A percentile compares a stretch with the other conserved stretches of the same genome.
Conservation (phyloP, 805 yeast species). For the Ogataea degrootiae region DNA sequence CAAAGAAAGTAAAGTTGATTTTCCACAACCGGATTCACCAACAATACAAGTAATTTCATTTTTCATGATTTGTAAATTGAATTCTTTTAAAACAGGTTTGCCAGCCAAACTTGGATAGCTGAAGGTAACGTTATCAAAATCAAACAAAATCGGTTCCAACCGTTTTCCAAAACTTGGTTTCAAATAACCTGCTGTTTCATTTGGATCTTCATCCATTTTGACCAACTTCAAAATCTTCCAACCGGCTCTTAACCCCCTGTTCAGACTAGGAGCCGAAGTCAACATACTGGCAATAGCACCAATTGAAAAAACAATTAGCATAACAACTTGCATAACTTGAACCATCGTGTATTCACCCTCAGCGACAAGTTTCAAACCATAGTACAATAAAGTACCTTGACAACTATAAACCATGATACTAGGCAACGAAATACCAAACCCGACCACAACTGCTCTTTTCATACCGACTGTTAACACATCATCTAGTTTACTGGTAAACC, state of each 20-base stretch:
- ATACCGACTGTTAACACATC: slow-evolving; percentile 37
- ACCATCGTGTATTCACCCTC: slow-evolving; percentile 46
- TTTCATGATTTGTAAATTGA: slow-evolving; percentile 38
- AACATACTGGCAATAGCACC: slow-evolving; percentile 57
- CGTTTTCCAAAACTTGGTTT: slow-evolving; percentile 21
- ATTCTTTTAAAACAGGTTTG: slow-evolving; percentile 32
- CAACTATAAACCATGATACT: slow-evolving; percentile 52
- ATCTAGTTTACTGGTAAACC: slow-evolving; percentile 30
- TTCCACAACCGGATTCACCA: slow-evolving; percentile 91
- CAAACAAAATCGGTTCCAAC: slow-evolving; percentile 24
- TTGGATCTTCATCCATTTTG: slow-evolving; percentile 27
- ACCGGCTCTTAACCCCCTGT: slow-evolving; percentile 75
- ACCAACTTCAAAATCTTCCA: slow-evolving; percentile 43
- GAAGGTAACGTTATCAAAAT: slow-evolving; percentile 45
- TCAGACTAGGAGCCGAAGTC: slow-evolving; percentile 68
- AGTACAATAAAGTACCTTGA: slow-evolving; percentile 71
- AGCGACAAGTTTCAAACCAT: slow-evolving; percentile 72
- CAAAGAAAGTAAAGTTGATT: slow-evolving; percentile 66
- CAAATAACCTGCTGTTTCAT: slow-evolving; percentile 35
- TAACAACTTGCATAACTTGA: slow-evolving; percentile 64
- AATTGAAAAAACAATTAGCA: slow-evolving; percentile 70
- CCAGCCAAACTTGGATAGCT: slow-evolving; percentile 35
- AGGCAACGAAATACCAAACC: slow-evolving; percentile 60
- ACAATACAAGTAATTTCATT: slow-evolving; percentile 61
- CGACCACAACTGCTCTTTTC: slow-evolving; percentile 54